These are phyloP conservation scores for Tetrahymena elliotti DNA, from an alignment of 73 alveolate genomes.

Conservation along the genomic window DNA sequence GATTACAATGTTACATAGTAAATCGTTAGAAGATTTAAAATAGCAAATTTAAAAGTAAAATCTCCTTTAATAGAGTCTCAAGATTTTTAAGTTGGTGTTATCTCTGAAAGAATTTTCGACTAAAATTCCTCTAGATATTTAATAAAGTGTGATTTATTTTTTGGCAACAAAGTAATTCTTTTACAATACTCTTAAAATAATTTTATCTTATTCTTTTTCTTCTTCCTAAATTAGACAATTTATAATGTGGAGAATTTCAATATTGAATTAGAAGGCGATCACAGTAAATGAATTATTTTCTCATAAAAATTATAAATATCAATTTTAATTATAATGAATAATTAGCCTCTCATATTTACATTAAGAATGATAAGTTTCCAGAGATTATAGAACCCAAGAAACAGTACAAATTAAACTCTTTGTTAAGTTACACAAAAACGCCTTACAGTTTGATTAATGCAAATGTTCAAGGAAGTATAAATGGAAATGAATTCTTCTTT, in stretches of 20 bases:
- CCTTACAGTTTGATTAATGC: neutral
- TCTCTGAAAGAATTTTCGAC: neutral
- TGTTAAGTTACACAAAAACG: neutral
- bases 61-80: neutral
- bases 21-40: neutral
- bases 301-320: neutral
- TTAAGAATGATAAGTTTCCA: neutral
- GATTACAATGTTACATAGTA: neutral
- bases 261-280: neutral
- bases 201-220: neutral
- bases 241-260: neutral
- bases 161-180: neutral
- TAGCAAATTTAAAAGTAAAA: neutral
- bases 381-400: neutral
- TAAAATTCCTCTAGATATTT: neutral
- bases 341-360: neutral
- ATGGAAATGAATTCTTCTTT: neutral
- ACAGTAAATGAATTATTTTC: neutral
- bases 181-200: neutral
- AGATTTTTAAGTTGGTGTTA: neutral
- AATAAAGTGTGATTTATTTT: neutral
- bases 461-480: neutral
- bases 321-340: neutral
- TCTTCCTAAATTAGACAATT: neutral
- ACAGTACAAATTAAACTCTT: neutral